These are phyloP conservation scores for Schoenoplectus tabernaemontani DNA, from an alignment of 202 grass and related monocot species.

Conservation along the genomic window DNA sequence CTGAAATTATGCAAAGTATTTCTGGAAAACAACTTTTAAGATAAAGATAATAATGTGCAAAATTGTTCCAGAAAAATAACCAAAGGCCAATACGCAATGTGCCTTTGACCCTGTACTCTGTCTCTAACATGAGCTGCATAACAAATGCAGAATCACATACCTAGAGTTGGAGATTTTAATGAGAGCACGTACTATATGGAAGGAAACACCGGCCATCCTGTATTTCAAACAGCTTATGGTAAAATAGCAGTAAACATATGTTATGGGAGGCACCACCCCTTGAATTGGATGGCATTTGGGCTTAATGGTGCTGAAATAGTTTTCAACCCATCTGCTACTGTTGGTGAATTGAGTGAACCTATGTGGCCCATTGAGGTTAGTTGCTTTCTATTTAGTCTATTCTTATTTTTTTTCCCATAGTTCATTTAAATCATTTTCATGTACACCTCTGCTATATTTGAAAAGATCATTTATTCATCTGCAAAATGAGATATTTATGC, in stretches of 20 bases:
- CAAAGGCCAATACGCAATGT: not conserved
- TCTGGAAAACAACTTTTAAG: not conserved
- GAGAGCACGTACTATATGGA: slow-evolving; percentile 99
- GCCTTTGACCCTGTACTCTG: not conserved
- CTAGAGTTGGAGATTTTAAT: slow-evolving; percentile 93
- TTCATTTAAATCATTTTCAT: not conserved
- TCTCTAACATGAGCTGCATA: slow-evolving; percentile 15
- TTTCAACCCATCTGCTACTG: slow-evolving; percentile 90
- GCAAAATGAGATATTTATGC: slow-evolving; percentile 2
- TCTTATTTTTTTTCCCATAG: not conserved
- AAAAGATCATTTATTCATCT: not conserved
- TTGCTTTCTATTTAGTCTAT: slow-evolving; percentile 1
- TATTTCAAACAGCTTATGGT: slow-evolving; percentile 82
- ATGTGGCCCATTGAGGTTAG: slow-evolving; percentile 98
- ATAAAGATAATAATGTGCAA: not conserved
- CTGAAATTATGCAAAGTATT: not conserved
- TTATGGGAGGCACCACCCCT: slow-evolving; percentile 93
- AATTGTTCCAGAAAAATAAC: not conserved
- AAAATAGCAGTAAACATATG: slow-evolving; percentile 96
- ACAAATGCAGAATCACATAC: slow-evolving; percentile 82
- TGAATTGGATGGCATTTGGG: slow-evolving; percentile 97
- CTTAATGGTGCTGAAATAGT: slow-evolving; percentile 97
- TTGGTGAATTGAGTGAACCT: slow-evolving; percentile 96
- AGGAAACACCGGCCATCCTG: slow-evolving; percentile 95
- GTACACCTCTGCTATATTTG: not conserved